phyloP scores from a whole-genome alignment of 108 stramenopile genomes.

The Phaeodactylum tricornutum region DNA sequence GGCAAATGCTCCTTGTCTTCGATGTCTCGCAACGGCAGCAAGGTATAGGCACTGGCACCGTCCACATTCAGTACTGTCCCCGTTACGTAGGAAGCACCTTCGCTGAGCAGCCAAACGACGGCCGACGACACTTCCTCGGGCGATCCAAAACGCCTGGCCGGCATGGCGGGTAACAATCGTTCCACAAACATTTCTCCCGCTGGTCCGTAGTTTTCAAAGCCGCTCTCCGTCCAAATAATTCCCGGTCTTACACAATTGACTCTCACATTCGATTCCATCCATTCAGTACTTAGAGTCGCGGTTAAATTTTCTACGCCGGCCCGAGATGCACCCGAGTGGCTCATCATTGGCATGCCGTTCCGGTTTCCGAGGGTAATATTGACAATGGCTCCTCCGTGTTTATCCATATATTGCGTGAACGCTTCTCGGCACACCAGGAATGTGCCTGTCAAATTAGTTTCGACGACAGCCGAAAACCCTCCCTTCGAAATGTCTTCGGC shows the following conservation, averaged over 20 bases:
- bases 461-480: constrained; percentile 72
- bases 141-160: constrained; percentile 54
- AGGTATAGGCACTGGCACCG: constrained; percentile 56
- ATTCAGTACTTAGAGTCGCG: constrained; percentile 73
- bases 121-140: constrained; percentile 66
- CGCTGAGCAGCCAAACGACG: constrained; percentile 54
- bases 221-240: constrained; percentile 73
- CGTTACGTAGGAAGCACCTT: constrained; percentile 68
- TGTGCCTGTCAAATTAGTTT: constrained; percentile 73
- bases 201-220: constrained; percentile 74
- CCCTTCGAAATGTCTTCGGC: constrained; percentile 52
- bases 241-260: constrained; percentile 86
- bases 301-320: constrained; percentile 85
- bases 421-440: constrained; percentile 71
- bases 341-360: constrained; percentile 83
- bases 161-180: constrained; percentile 46
- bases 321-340: constrained; percentile 70
- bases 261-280: constrained; percentile 71
- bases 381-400: constrained; percentile 71
- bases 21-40: constrained; percentile 61
- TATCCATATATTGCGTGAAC: constrained; percentile 69
- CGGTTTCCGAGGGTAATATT: constrained; percentile 81
- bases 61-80: constrained; percentile 55
- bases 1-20: constrained; percentile 53
- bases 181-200: constrained; percentile 54